Percentiles rank a stretch among this genome's conserved stretches.
Evolutionary conservation across 2,329 filamentous ascomycete genomes (phyloP).

Genomic region (Sporothrix luriei): DNA sequence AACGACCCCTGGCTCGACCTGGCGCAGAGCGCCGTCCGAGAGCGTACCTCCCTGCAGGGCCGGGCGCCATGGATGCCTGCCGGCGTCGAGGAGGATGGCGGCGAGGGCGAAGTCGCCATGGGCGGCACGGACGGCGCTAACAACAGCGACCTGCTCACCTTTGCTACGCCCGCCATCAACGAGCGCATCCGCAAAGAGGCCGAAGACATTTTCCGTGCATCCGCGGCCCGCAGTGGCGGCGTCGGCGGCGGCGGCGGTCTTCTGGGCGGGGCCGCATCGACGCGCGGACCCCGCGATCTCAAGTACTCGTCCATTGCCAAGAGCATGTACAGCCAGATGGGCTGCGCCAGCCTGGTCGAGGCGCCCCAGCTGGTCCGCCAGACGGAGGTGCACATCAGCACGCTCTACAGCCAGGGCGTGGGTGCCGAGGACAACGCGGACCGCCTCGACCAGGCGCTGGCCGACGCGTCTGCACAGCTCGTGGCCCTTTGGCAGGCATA

Average conservation of each 20-base stretch:
- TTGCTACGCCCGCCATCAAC: conserved; percentile 56
- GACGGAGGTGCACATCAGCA: conserved; percentile 71
- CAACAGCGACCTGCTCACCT: conserved; percentile 54
- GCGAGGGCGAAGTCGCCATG: conserved; percentile 44
- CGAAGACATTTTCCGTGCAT: conserved; percentile 58
- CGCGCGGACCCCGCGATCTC: conserved; percentile 53
- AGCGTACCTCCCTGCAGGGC: conserved; percentile 16
- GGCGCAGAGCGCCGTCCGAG: conserved; percentile 25
- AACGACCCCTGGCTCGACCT: conserved; percentile 38
- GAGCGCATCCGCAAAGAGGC: conserved; percentile 58
- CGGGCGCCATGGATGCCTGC: conserved; percentile 34
- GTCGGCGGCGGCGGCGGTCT: not conserved
- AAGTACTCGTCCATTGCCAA: conserved; percentile 72
- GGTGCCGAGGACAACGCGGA: conserved; percentile 59
- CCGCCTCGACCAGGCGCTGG: conserved; percentile 59
- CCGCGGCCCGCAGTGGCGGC: conserved; percentile 49
- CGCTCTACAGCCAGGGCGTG: conserved; percentile 65
- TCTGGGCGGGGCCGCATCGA: not conserved
- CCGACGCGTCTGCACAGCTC: conserved; percentile 56
- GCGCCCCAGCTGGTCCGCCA: conserved; percentile 70
- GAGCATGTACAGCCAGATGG: conserved; percentile 63
- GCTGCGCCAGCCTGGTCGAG: conserved; percentile 66
- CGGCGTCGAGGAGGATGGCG: conserved; percentile 3
- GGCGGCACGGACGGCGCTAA: conserved; percentile 35
- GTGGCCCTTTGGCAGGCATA: conserved; percentile 60